These are phyloP conservation scores for Hymenoscyphus occultus DNA, from an alignment of 2,329 filamentous ascomycete genomes.

Conservation along the genomic window DNA sequence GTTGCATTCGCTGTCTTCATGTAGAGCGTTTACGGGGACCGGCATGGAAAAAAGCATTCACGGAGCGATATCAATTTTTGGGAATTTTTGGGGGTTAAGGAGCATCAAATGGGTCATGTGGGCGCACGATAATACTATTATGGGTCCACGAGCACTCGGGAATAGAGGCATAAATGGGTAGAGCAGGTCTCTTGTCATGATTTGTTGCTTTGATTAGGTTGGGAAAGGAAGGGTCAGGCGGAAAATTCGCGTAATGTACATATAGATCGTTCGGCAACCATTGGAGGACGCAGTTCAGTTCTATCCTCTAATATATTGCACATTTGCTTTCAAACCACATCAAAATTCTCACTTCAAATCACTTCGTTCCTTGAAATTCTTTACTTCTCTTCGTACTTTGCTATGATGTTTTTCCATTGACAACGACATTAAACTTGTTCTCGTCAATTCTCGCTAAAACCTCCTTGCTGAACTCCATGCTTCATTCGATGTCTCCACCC, in stretches of 20 bases:
- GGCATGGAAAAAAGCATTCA: not conserved
- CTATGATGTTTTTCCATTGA: no score
- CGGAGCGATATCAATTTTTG: not conserved
- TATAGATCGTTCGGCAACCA: not conserved
- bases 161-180: slow-evolving; percentile 3
- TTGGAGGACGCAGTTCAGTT: not conserved
- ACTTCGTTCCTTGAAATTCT: not conserved
- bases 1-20: slow-evolving; percentile 35
- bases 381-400: not conserved
- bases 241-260: not conserved
- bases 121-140: not conserved
- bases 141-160: not conserved
- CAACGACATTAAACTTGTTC: no score
- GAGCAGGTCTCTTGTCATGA: slow-evolving; percentile 3
- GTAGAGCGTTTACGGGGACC: slow-evolving; percentile 20
- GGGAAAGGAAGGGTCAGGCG: not conserved
- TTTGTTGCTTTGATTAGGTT: not conserved
- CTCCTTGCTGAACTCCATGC: no score
- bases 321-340: not conserved
- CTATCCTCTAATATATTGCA: not conserved
- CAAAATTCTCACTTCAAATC: not conserved
- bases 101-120: not conserved
- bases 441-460: no score
- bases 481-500: no score
- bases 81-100: not conserved